Conservation (phyloP, 352 stramenopile species). For the Phytopythium aichiense region DNA sequence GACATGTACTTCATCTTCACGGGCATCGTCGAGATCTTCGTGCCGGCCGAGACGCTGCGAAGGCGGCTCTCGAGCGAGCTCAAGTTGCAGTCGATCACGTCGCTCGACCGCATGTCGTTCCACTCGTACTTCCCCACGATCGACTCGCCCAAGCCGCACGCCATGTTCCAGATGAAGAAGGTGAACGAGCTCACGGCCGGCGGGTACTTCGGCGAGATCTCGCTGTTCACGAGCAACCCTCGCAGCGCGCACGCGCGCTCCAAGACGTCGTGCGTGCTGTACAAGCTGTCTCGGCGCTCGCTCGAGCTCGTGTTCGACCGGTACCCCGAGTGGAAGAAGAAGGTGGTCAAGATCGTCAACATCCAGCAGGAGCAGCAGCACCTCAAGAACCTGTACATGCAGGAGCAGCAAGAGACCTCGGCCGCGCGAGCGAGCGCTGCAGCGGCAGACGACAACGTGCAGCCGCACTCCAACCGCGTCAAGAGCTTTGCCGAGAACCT, state of each 20-base stretch:
- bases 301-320: slow-evolving; percentile 59
- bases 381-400: slow-evolving; percentile 51
- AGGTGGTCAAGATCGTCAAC: slow-evolving; percentile 49
- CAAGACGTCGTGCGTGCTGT: slow-evolving; percentile 56
- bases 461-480: not conserved
- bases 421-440: not conserved
- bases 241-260: slow-evolving; percentile 40
- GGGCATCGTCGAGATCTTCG: slow-evolving; percentile 44
- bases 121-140: slow-evolving; percentile 15
- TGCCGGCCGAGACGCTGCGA: slow-evolving; percentile 24
- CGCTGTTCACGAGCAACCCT: slow-evolving; percentile 44
- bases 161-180: slow-evolving; percentile 35
- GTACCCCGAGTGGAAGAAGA: slow-evolving; percentile 62
- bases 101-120: slow-evolving; percentile 13
- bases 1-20: slow-evolving; percentile 68
- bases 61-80: slow-evolving; percentile 29
- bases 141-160: slow-evolving; percentile 21
- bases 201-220: slow-evolving; percentile 57
- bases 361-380: slow-evolving; percentile 50
- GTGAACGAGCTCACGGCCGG: slow-evolving; percentile 50
- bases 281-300: slow-evolving; percentile 38
- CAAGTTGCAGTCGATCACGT: slow-evolving; percentile 9
- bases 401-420: slow-evolving; percentile 48
- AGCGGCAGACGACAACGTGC: not conserved
- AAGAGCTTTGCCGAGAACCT: slow-evolving; percentile 8